These are phyloP conservation scores for Vachellia pachyceras DNA, from an alignment of 306 rosid species.

Conservation along the genomic window DNA sequence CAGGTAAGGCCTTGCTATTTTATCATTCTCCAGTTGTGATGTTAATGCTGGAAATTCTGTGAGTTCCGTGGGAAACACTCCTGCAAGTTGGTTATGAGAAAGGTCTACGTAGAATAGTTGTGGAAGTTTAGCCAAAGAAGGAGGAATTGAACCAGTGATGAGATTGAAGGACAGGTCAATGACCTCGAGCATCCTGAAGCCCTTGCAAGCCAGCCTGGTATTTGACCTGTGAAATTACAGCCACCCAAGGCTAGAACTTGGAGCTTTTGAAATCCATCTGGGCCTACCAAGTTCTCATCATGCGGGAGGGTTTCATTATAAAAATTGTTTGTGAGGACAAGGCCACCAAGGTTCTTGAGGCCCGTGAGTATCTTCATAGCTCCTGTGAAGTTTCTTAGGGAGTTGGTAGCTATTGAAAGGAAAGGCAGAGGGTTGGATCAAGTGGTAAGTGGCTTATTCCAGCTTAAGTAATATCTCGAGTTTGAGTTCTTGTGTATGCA, in stretches of 20 bases:
- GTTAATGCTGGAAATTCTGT: conserved; percentile 62
- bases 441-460: too few relatives aligned
- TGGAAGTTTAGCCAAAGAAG: conserved; percentile 69
- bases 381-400: conserved; percentile 60
- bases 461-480: too few relatives aligned
- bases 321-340: conserved; percentile 64
- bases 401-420: conserved; percentile 74
- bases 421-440: conserved; percentile 75
- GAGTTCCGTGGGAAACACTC: conserved; percentile 67
- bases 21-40: conserved; percentile 52
- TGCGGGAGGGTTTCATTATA: conserved; percentile 59
- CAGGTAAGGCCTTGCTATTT: conserved; percentile 56
- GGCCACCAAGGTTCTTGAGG: conserved; percentile 73
- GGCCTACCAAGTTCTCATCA: conserved; percentile 52
- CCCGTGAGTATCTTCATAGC: conserved; percentile 66
- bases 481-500: too few relatives aligned
- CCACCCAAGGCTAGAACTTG: conserved; percentile 80
- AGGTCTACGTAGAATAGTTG: conserved; percentile 82
- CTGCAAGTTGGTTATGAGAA: conserved; percentile 63
- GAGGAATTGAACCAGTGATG: conserved; percentile 70
- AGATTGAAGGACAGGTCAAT: conserved; percentile 77
- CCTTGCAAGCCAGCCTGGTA: conserved; percentile 80
- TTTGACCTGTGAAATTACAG: conserved; percentile 65
- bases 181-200: conserved; percentile 66
- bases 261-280: conserved; percentile 67